Conservation (phyloP, 2,329 filamentous ascomycete genomes). For the Neopestalotiopsis sp. region DNA sequence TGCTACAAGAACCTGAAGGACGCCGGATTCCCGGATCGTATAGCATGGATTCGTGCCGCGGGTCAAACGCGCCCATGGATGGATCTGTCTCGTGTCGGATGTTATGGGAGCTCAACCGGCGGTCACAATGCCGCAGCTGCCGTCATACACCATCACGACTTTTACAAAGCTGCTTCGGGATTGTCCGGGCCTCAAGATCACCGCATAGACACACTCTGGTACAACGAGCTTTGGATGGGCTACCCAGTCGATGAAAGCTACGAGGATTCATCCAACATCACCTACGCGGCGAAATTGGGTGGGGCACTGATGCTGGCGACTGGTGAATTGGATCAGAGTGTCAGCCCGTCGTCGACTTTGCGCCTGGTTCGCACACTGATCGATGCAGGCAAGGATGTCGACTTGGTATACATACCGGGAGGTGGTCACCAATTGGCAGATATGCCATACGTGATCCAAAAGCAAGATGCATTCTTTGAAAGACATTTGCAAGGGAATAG, state of each 20-base stretch:
- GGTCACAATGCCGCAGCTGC: constrained; percentile 12
- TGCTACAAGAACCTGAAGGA: constrained; percentile 15
- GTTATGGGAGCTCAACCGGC: constrained; percentile 3
- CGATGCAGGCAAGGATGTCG: constrained; percentile 5
- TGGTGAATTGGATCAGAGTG: constrained; percentile 4
- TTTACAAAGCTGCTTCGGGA: constrained; percentile 10
- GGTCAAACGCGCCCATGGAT: constrained; percentile 8
- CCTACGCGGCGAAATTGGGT: background rate
- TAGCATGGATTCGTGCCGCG: constrained; percentile 11
- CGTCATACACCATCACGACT: constrained; percentile 7
- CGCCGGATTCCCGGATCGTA: constrained; percentile 3
- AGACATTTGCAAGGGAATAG: background rate
- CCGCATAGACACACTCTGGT: constrained; percentile 13
- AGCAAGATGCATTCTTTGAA: constrained; percentile 4
- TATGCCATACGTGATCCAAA: background rate
- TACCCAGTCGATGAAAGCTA: constrained; percentile 11
- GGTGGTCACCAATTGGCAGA: background rate
- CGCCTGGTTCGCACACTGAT: background rate
- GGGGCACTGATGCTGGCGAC: constrained; percentile 7
- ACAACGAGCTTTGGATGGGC: constrained; percentile 13
- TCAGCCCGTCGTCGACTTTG: constrained; percentile 5
- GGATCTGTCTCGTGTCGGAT: constrained; percentile 7
- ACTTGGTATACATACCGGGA: constrained; percentile 2
- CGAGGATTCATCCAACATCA: constrained; percentile 2
- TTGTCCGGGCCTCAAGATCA: constrained; percentile 3